Conservation (phyloP, 805 yeast species). For the Pichia nanzhaoensis region DNA sequence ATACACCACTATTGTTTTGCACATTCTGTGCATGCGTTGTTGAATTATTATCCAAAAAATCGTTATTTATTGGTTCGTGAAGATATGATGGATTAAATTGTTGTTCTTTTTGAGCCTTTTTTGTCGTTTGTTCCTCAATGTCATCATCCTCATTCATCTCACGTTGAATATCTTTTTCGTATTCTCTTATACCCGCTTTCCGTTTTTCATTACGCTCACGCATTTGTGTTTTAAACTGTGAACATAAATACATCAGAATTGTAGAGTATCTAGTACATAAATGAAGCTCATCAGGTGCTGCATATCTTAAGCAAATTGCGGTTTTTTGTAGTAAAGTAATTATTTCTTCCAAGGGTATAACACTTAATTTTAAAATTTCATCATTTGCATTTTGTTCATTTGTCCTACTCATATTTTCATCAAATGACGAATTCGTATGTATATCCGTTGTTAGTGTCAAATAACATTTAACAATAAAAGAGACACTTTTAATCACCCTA, state of each 20-base stretch:
- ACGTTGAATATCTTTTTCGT: conserved; percentile 8
- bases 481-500: conserved; percentile 78
- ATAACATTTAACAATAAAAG: conserved; percentile 83
- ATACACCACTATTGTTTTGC: no score
- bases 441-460: conserved; percentile 44
- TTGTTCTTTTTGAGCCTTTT: not conserved
- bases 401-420: not conserved
- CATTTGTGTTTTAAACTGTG: conserved; percentile 54
- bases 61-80: no score
- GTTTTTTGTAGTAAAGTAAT: conserved; percentile 60
- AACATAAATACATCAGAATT: conserved; percentile 66
- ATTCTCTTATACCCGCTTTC: conserved; percentile 9
- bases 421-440: conserved; percentile 10
- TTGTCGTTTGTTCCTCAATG: not conserved
- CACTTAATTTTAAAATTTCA: conserved; percentile 43
- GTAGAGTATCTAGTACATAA: conserved; percentile 74
- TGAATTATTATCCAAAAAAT: no score
- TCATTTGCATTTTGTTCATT: conserved; percentile 8
- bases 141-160: conserved; percentile 6
- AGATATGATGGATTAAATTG: no score
- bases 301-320: conserved; percentile 67
- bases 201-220: conserved; percentile 16
- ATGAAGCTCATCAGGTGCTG: conserved; percentile 87
- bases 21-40: no score
- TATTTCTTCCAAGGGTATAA: conserved; percentile 67